phyloP scores from a whole-genome alignment of 2,329 filamentous ascomycete genomes.

The Dothistroma septosporum region DNA sequence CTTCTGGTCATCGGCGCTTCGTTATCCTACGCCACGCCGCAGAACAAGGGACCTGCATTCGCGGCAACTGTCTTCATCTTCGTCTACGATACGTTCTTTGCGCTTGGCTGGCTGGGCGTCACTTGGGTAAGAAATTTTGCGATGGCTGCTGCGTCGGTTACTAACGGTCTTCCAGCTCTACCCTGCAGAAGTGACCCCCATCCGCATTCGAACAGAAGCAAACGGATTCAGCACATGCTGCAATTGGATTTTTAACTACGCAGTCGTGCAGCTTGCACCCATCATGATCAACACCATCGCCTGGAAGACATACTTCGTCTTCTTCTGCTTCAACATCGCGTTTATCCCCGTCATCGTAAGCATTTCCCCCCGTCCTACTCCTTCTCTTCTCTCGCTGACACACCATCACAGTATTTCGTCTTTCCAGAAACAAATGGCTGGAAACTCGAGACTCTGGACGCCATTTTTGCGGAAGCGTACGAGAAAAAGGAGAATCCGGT shows the following conservation, averaged over 20 bases:
- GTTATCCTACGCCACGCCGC: conserved; percentile 6
- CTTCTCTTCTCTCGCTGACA: no score
- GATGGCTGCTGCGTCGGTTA: background rate
- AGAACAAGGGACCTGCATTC: conserved; percentile 12
- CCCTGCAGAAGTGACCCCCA: conserved; percentile 36
- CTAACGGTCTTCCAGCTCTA: conserved; percentile 19
- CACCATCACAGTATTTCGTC: background rate
- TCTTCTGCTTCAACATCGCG: conserved; percentile 32
- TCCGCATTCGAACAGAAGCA: conserved; percentile 51
- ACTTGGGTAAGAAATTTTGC: conserved; percentile 31
- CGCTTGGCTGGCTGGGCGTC: conserved; percentile 30
- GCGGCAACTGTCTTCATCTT: conserved; percentile 33
- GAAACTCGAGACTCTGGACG: conserved; percentile 23
- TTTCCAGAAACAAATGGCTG: conserved; percentile 21
- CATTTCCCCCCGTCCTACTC: no score
- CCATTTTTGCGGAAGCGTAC: conserved; percentile 24
- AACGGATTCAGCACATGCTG: conserved; percentile 51
- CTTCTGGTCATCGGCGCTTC: conserved; percentile 22
- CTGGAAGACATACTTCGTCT: conserved; percentile 51
- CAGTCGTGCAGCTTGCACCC: conserved; percentile 36
- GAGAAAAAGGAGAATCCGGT: conserved; percentile 26
- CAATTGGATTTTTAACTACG: conserved; percentile 35
- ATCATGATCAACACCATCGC: conserved; percentile 44
- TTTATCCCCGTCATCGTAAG: conserved; percentile 11
- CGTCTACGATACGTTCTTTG: conserved; percentile 23